phyloP scores from a whole-genome alignment of 1,139 yeast genomes.

The Yamadazyma dendronema region DNA sequence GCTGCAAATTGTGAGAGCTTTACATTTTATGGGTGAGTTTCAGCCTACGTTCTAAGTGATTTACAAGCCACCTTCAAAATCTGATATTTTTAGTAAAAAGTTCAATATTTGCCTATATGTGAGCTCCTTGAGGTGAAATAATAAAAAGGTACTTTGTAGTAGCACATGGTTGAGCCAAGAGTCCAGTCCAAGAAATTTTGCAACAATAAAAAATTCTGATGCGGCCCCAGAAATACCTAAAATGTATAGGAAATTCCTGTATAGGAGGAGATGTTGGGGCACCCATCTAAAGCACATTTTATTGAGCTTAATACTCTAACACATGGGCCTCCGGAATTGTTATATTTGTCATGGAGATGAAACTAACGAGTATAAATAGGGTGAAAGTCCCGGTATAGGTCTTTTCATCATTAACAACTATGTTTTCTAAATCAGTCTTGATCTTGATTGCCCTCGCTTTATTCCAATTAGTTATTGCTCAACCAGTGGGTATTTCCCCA shows the following conservation, averaged over 20 bases:
- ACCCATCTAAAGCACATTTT: too few relatives aligned
- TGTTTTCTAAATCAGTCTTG: conserved; percentile 9
- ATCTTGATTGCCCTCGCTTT: conserved; percentile 12
- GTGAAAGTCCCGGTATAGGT: background rate
- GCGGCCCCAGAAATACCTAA: background rate
- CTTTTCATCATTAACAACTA: background rate
- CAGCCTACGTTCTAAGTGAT: background rate
- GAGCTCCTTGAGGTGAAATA: too few relatives aligned
- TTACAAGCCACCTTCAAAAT: too few relatives aligned
- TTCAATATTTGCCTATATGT: too few relatives aligned
- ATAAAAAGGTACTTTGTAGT: background rate
- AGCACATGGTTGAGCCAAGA: background rate
- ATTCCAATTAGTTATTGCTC: conserved; percentile 9
- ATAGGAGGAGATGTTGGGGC: too few relatives aligned
- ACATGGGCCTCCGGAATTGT: background rate
- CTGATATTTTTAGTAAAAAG: too few relatives aligned
- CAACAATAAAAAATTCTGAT: background rate
- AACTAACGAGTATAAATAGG: background rate
- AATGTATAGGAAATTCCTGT: background rate
- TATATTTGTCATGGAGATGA: background rate
- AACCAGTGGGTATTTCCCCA: conserved; percentile 4
- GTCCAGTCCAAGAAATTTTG: background rate
- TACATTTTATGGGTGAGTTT: too few relatives aligned
- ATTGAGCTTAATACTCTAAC: too few relatives aligned
- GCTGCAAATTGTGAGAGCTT: background rate